Percentiles rank a stretch among this genome's conserved stretches.
phyloP scores from a whole-genome alignment of 495 filamentous ascomycete species.

The Penicillium pulvis region DNA sequence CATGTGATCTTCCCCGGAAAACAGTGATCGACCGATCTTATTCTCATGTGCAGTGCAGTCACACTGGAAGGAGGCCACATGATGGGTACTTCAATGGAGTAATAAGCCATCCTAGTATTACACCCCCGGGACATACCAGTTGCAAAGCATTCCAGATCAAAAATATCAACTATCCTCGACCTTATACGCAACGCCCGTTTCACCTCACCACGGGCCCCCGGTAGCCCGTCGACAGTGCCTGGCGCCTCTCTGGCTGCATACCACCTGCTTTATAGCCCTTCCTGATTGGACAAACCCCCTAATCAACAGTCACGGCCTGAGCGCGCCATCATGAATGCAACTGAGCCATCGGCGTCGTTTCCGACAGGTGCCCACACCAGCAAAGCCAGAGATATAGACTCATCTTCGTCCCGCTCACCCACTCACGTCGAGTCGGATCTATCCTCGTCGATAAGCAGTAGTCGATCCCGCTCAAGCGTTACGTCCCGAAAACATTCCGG shows the following conservation, averaged over 20 bases:
- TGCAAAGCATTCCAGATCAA: not conserved
- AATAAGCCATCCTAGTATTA: not conserved
- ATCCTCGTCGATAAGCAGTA: conserved; percentile 29
- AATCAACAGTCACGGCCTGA: conserved; percentile 25
- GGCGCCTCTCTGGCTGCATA: conserved; percentile 18
- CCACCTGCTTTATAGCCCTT: not conserved
- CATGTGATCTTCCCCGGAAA: conserved; percentile 18
- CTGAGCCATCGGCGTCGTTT: conserved; percentile 32
- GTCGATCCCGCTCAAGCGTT: conserved; percentile 27
- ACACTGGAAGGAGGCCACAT: conserved; percentile 11
- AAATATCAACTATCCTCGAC: not conserved
- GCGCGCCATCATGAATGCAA: conserved; percentile 45
- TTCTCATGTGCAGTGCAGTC: conserved; percentile 8
- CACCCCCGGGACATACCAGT: not conserved
- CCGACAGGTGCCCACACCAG: conserved; percentile 22
- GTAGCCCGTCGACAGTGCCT: conserved; percentile 4
- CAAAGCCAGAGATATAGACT: conserved; percentile 22
- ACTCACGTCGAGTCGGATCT: conserved; percentile 22
- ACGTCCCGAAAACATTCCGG: conserved; percentile 18
- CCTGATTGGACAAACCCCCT: conserved; percentile 19
- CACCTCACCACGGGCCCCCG: not conserved
- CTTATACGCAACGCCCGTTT: not conserved
- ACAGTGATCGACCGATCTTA: conserved; percentile 14
- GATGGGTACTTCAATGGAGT: conserved; percentile 14
- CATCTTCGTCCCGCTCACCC: conserved; percentile 33